A percentile compares a stretch with the other conserved stretches of the same genome.
phyloP scores from a whole-genome alignment of 164 flowering plant genomes.

The Sedum album region DNA sequence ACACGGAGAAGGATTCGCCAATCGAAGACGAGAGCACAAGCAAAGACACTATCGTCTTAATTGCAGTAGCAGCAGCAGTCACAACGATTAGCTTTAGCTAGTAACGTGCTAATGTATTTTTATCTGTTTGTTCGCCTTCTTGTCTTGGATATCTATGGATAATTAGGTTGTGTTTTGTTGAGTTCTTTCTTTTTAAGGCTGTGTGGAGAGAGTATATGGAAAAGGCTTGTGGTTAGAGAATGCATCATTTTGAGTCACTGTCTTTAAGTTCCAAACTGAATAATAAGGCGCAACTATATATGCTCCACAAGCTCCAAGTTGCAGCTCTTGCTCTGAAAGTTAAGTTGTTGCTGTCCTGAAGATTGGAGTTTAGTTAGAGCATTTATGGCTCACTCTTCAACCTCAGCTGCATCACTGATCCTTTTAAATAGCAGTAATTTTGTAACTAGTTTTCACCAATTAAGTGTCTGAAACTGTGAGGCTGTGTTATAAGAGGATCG shows the following conservation, averaged over 20 bases:
- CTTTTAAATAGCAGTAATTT: too few species aligned
- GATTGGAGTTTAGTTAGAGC: not conserved
- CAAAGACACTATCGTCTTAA: constrained; percentile 4
- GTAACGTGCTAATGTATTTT: not conserved
- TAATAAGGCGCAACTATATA: not conserved
- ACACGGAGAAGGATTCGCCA: constrained; percentile 46
- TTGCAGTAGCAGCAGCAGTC: not conserved
- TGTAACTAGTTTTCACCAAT: too few species aligned
- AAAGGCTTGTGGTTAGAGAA: too few species aligned
- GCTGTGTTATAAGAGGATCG: too few species aligned
- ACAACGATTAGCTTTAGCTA: not conserved
- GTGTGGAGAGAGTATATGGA: too few species aligned
- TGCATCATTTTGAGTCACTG: too few species aligned
- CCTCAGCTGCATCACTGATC: too few species aligned
- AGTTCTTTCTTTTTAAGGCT: too few species aligned
- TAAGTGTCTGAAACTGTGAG: too few species aligned
- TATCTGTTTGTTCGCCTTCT: not conserved
- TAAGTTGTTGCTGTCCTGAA: not conserved
- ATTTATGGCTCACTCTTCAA: too few species aligned
- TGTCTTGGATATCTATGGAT: not conserved
- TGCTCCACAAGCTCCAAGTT: not conserved
- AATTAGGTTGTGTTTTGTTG: too few species aligned
- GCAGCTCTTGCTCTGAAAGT: not conserved
- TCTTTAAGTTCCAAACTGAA: too few species aligned
- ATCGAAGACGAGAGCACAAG: constrained; percentile 16